Percentiles rank a stretch among this genome's conserved stretches.
phyloP scores from a whole-genome alignment of 139 green algal species.

The Medakamo hakoo region DNA sequence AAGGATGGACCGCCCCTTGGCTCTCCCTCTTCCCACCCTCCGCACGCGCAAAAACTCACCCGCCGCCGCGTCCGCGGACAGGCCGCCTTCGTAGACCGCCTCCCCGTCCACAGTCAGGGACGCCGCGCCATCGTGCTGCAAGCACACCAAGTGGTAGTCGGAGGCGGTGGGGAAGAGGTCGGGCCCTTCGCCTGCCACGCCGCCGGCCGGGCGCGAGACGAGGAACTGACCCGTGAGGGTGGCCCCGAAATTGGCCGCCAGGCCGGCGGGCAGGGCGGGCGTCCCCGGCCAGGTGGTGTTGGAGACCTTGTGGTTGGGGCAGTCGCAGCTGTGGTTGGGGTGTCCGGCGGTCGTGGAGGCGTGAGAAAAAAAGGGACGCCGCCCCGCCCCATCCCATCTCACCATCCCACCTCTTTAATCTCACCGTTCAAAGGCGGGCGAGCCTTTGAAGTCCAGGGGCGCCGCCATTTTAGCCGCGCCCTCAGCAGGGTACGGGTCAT shows the following conservation, averaged over 20 bases:
- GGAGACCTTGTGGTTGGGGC: conserved; percentile 8
- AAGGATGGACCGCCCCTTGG: background rate
- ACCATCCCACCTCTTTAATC: too few species aligned
- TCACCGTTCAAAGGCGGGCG: too few species aligned
- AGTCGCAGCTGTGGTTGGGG: conserved; percentile 7
- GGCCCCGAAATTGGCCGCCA: conserved; percentile 7
- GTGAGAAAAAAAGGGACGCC: too few species aligned
- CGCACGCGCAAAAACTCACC: background rate
- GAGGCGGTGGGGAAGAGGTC: conserved; percentile 11
- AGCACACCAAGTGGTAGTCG: conserved; percentile 16
- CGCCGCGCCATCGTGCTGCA: conserved; percentile 13
- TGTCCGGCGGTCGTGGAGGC: too few species aligned
- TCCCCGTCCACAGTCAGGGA: background rate
- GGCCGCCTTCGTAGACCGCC: background rate
- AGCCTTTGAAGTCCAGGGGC: too few species aligned
- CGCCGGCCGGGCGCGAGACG: conserved; percentile 5
- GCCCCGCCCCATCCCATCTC: too few species aligned
- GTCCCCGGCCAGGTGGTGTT: conserved; percentile 7
- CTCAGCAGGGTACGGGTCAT: background rate
- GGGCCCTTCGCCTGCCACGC: conserved; percentile 9
- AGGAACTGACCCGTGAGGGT: conserved; percentile 11
- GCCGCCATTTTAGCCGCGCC: too few species aligned
- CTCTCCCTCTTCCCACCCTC: background rate
- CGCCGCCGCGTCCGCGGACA: too few species aligned
- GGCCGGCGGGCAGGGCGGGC: conserved; percentile 4